phyloP scores from a whole-genome alignment of 2,329 filamentous ascomycete species.

The Aspergillus sp. region DNA sequence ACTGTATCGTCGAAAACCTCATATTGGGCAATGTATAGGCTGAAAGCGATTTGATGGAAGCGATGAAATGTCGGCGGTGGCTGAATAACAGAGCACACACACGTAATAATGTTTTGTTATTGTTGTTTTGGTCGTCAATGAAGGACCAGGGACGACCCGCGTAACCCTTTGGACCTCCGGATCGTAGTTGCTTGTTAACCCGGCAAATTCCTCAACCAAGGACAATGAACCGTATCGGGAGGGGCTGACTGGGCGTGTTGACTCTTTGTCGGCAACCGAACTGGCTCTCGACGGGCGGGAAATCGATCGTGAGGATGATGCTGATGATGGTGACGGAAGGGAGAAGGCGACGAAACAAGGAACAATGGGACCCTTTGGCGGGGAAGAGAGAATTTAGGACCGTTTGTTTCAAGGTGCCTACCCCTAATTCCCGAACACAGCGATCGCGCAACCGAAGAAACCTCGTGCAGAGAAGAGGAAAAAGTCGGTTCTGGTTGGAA shows the following conservation, averaged over 20 bases:
- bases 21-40: conserved; percentile 11
- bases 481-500: background rate
- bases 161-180: conserved; percentile 23
- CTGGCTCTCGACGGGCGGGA: background rate
- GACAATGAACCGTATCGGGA: background rate
- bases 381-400: conserved; percentile 1
- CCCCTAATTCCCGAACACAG: background rate
- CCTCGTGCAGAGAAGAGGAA: background rate
- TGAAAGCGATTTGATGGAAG: background rate
- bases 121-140: background rate
- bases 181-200: background rate
- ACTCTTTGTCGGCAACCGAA: background rate
- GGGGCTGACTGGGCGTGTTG: background rate
- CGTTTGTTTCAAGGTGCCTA: conserved; percentile 1
- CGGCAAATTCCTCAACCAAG: background rate
- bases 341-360: background rate
- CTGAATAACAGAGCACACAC: background rate
- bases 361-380: background rate
- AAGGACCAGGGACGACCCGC: conserved; percentile 29
- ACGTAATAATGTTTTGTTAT: background rate
- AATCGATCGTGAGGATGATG: background rate
- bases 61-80: background rate
- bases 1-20: conserved; percentile 21
- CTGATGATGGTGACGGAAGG: background rate
- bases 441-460: background rate